A percentile compares a stretch with the other conserved stretches of the same genome.
Evolutionary conservation across 352 stramenopile genomes (phyloP).

Genomic region (Halophytophthora batemanensis): DNA sequence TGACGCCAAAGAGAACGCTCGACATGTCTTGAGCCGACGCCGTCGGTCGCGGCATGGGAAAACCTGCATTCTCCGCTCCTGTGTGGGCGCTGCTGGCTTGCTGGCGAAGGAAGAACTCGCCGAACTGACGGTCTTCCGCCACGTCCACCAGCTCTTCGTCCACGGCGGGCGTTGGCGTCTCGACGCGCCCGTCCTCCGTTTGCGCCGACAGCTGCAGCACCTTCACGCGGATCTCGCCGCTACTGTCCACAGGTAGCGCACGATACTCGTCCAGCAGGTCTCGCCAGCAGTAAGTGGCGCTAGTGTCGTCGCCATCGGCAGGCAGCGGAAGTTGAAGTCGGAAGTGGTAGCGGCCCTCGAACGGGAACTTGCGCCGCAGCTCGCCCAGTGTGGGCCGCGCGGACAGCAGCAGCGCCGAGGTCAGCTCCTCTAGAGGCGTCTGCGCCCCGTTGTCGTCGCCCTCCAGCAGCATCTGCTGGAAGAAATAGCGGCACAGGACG

Average conservation of each 20-base stretch:
- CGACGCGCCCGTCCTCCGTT: conserved; percentile 7
- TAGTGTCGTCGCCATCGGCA: conserved; percentile 3
- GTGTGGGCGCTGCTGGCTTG: conserved; percentile 20
- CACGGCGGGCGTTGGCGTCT: conserved; percentile 4
- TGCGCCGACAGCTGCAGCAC: conserved; percentile 68
- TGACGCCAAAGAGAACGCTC: conserved; percentile 66
- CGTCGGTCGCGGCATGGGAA: conserved; percentile 17
- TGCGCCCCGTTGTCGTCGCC: conserved; percentile 18
- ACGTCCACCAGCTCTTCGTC: conserved; percentile 46
- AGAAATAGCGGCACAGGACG: conserved; percentile 84
- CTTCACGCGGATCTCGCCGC: conserved; percentile 63
- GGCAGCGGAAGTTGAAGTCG: conserved; percentile 49
- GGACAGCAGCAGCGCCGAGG: conserved; percentile 69
- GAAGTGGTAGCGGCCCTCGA: conserved; percentile 76
- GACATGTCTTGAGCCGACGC: conserved; percentile 42
- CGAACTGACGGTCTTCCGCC: conserved; percentile 61
- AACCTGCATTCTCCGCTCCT: conserved; percentile 3
- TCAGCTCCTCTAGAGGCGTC: conserved; percentile 39
- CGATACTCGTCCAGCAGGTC: conserved; percentile 57
- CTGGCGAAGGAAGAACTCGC: conserved; percentile 52
- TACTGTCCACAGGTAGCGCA: conserved; percentile 32
- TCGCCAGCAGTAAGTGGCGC: conserved; percentile 66
- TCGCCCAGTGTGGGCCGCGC: conserved; percentile 54
- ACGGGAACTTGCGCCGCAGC: conserved; percentile 71
- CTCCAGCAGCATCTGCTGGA: conserved; percentile 72